A percentile compares a stretch with the other conserved stretches of the same genome.
These are phyloP conservation scores for Boletus hoseneyae DNA, from an alignment of 1,284 basidiomycete species.

Conservation along the genomic window DNA sequence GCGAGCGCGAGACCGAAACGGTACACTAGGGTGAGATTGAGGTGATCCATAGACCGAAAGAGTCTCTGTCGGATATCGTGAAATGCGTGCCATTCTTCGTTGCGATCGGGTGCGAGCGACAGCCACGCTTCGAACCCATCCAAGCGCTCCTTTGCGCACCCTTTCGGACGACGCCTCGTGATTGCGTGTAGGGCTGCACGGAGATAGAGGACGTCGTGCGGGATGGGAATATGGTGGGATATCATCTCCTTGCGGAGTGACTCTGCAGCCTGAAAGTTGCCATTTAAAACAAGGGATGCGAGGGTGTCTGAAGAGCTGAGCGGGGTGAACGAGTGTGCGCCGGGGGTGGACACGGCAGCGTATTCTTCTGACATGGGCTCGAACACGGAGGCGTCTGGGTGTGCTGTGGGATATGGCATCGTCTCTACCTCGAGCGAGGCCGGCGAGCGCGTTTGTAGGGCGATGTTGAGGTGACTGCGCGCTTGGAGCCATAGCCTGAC, in stretches of 20 bases:
- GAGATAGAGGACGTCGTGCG: slow-evolving; percentile 23
- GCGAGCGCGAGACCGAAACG: slow-evolving; percentile 28
- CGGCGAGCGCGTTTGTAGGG: slow-evolving; percentile 27
- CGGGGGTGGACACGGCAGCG: slow-evolving; percentile 5
- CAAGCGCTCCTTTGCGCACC: slow-evolving; percentile 11
- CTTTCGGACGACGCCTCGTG: slow-evolving; percentile 7
- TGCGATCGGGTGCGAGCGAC: slow-evolving; percentile 25
- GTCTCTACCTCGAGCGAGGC: slow-evolving; percentile 30
- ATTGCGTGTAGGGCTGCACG: slow-evolving; percentile 27
- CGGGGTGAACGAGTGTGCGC: slow-evolving; percentile 16
- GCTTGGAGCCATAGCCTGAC: slow-evolving; percentile 16
- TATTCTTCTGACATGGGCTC: slow-evolving; percentile 30
- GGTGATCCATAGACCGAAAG: slow-evolving; percentile 26
- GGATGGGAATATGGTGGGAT: slow-evolving; percentile 22
- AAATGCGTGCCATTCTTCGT: slow-evolving; percentile 20
- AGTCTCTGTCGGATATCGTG: slow-evolving; percentile 23
- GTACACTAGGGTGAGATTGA: slow-evolving; percentile 27
- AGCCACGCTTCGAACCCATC: slow-evolving; percentile 28
- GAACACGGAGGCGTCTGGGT: slow-evolving; percentile 28
- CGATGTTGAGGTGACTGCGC: slow-evolving; percentile 23
- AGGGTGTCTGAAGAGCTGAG: slow-evolving; percentile 26
- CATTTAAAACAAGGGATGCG: slow-evolving; percentile 19
- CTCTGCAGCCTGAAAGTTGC: slow-evolving; percentile 24
- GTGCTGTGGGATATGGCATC: slow-evolving; percentile 28
- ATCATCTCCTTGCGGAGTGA: slow-evolving; percentile 29